phyloP scores from a whole-genome alignment of 768 basidiomycete genomes.

The Aureoboletus auriporus region DNA sequence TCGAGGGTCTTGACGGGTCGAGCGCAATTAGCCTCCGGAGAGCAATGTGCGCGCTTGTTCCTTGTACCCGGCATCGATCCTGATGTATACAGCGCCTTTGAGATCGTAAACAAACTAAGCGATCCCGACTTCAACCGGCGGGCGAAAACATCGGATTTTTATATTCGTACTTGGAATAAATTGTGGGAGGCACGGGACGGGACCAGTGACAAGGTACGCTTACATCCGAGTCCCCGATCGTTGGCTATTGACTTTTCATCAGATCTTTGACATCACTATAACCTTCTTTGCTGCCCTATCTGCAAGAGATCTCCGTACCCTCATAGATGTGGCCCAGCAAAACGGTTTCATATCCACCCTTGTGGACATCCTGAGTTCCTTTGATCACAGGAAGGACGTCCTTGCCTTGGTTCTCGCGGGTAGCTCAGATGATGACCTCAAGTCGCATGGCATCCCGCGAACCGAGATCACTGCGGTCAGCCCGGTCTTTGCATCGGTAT shows the following conservation, averaged over 20 bases:
- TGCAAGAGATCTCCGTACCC: slow-evolving; percentile 52
- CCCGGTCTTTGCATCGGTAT: slow-evolving; percentile 5
- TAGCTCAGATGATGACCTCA: slow-evolving; percentile 42
- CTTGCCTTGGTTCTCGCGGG: slow-evolving; percentile 40
- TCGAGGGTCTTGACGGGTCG: slow-evolving; percentile 66
- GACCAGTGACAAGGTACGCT: slow-evolving; percentile 53
- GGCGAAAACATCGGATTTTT: slow-evolving; percentile 74
- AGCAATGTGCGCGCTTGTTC: slow-evolving; percentile 48
- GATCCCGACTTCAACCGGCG: slow-evolving; percentile 74
- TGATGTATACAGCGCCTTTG: slow-evolving; percentile 53
- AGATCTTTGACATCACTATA: slow-evolving; percentile 66
- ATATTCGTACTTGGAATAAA: slow-evolving; percentile 64
- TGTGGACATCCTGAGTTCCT: slow-evolving; percentile 37
- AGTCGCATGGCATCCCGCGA: slow-evolving; percentile 49
- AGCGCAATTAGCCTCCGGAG: slow-evolving; percentile 55
- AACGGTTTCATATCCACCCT: slow-evolving; percentile 39
- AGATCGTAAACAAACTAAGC: slow-evolving; percentile 71
- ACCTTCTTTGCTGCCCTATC: slow-evolving; percentile 60
- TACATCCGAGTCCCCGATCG: background rate
- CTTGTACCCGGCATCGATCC: background rate
- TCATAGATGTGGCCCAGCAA: slow-evolving; percentile 49
- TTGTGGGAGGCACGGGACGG: slow-evolving; percentile 58
- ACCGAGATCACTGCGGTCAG: slow-evolving; percentile 56
- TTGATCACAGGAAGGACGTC: slow-evolving; percentile 41
- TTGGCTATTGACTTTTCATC: background rate